Base-by-base conservation (phyloP, 2,329 filamentous ascomycete genomes). In the Neonectria sp. region DNA sequence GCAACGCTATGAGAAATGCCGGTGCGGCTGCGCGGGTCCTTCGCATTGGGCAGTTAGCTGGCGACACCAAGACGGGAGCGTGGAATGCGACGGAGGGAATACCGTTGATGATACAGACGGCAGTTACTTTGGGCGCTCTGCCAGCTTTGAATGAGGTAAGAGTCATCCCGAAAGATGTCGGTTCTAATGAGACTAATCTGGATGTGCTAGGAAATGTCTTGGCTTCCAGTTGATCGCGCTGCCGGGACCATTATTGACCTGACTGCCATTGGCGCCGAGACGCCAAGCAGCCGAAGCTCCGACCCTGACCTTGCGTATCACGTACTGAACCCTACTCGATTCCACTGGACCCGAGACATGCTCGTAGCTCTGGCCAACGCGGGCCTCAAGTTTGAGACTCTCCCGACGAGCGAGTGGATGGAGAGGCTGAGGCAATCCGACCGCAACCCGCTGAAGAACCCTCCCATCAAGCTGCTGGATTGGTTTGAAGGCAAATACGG, bases 81-180 rank as follows among this genome's bases (percentile, higher is more conserved):
- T 89, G 86, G 87, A 88, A 86, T 70, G 76, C 76, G 1, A 84
- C 81, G 0, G 86, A 88, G 71, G 86, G 84, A 3, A 85, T 88
- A 21, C 84, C 88, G 1, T 75, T 89, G 61, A 86, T 89, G 80
- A 78, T 90, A 0, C 83, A 82, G 67, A 82, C 79, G 3, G 84
- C 84, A 0, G 72, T 78, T 2, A 86, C 83, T 0, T 79, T 86
- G 12, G 83, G 84, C 2, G 80, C 82, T 1, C 75, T 89, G 2
- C 88, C 87, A 0, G 73, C 75, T 11, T 76, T 89, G 2, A 75
- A 82, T 3, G 85, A 88, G 75, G 78, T 72, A 1, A 29, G 60
- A 6, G 4, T 7, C n/a, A 3, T 13, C 2, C 5, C 9, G 11
- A 21, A 2, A 27, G 3, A 6, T 0, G 1, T 3, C 11, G 0